Conservation (phyloP, 2,329 filamentous ascomycete genomes). For the Botrytis tulipae region DNA sequence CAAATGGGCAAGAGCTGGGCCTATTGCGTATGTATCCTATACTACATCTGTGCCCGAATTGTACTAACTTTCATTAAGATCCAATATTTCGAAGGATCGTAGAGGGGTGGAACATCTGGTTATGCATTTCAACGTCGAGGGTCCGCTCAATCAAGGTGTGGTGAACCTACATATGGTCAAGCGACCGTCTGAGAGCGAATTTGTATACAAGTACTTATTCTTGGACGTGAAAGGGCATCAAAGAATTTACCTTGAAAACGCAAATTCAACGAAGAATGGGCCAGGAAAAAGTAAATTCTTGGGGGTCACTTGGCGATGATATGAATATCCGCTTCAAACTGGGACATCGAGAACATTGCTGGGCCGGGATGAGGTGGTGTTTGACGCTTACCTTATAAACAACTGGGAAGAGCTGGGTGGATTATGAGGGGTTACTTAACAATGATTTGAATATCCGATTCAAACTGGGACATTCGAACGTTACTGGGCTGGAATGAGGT, state of each 20-base stretch:
- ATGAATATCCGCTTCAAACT: background rate
- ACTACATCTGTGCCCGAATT: background rate
- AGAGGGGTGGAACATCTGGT: constrained; percentile 76
- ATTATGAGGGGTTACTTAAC: background rate
- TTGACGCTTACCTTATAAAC: background rate
- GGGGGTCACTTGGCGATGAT: constrained; percentile 36
- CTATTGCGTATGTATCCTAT: constrained; percentile 51
- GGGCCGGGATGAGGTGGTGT: background rate
- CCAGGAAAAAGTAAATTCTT: constrained; percentile 37
- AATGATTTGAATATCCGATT: too few relatives aligned
- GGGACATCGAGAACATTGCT: background rate
- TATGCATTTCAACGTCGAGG: constrained; percentile 87
- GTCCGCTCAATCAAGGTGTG: constrained; percentile 68
- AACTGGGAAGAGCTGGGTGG: background rate
- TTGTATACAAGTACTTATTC: constrained; percentile 75
- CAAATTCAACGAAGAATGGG: constrained; percentile 42
- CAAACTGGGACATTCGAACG: too few relatives aligned
- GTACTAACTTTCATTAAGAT: constrained; percentile 45
- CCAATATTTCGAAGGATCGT: constrained; percentile 65
- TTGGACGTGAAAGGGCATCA: constrained; percentile 74
- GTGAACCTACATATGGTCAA: constrained; percentile 78
- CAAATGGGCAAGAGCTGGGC: constrained; percentile 71
- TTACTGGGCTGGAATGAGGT: too few relatives aligned
- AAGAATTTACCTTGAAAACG: constrained; percentile 64
- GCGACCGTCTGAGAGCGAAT: constrained; percentile 63